phyloP scores from a whole-genome alignment of 2,329 filamentous ascomycete species.

The Fusarium buharicum region DNA sequence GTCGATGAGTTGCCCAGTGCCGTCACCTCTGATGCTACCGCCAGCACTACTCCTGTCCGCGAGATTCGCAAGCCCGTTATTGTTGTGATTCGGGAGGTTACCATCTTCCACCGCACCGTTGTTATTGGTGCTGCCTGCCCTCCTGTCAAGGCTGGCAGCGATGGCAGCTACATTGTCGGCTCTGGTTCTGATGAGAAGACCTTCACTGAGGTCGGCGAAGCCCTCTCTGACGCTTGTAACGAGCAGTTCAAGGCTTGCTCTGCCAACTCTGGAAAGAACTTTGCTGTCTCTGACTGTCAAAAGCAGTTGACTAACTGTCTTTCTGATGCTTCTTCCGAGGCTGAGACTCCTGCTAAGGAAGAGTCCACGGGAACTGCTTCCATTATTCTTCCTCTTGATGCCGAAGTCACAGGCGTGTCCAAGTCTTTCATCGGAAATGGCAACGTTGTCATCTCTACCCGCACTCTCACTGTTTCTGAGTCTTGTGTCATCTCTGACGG shows the following conservation, averaged over 20 bases:
- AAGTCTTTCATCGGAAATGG: conserved; percentile 37
- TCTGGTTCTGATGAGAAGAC: conserved; percentile 32
- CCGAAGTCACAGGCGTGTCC: conserved; percentile 23
- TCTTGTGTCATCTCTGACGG: conserved; percentile 41
- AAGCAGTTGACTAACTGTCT: conserved; percentile 43
- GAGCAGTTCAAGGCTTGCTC: conserved; percentile 43
- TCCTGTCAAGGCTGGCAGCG: conserved; percentile 33
- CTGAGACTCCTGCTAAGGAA: conserved; percentile 32
- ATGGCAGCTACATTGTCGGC: conserved; percentile 41
- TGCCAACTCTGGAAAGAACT: conserved; percentile 41
- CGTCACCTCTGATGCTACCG: conserved; percentile 22
- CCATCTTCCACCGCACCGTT: conserved; percentile 39
- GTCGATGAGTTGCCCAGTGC: conserved; percentile 14
- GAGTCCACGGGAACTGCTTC: conserved; percentile 43
- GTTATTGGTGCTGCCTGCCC: conserved; percentile 45
- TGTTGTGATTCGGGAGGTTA: conserved; percentile 39
- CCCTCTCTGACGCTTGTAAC: conserved; percentile 40
- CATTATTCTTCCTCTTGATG: conserved; percentile 44
- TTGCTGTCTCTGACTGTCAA: conserved; percentile 39
- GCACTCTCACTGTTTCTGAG: conserved; percentile 44
- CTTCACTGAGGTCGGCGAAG: conserved; percentile 38
- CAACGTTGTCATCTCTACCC: conserved; percentile 41
- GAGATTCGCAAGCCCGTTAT: conserved; percentile 36
- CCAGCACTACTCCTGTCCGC: conserved; percentile 31
- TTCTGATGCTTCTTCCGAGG: conserved; percentile 39